phyloP scores from a whole-genome alignment of 2,329 filamentous ascomycete species.

The Penicillium sp. region DNA sequence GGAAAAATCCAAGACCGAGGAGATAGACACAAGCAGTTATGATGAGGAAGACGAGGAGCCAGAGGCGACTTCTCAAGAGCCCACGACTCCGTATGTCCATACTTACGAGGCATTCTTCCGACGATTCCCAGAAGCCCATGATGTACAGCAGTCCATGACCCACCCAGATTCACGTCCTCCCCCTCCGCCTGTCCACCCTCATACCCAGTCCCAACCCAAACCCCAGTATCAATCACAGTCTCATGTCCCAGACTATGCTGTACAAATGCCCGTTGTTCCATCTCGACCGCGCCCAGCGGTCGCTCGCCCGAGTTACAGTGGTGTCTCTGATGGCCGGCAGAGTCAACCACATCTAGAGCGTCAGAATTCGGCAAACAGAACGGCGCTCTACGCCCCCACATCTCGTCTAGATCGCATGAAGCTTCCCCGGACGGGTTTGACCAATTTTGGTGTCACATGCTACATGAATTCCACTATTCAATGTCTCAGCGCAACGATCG shows the following conservation, averaged over 20 bases:
- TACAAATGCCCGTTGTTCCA: constrained; percentile 58
- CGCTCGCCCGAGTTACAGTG: constrained; percentile 75
- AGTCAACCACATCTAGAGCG: constrained; percentile 46
- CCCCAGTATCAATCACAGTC: background rate
- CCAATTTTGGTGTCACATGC: constrained; percentile 81
- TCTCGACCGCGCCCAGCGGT: constrained; percentile 68
- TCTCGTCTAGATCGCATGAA: constrained; percentile 47
- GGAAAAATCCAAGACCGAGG: constrained; percentile 70
- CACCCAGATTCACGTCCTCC: constrained; percentile 37
- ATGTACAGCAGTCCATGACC: constrained; percentile 60
- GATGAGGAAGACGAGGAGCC: constrained; percentile 44
- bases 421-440: constrained; percentile 70
- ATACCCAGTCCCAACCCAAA: background rate
- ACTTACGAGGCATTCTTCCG: constrained; percentile 82
- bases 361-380: constrained; percentile 48
- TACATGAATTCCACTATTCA: constrained; percentile 94
- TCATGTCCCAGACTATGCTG: constrained; percentile 33
- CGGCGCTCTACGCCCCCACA: constrained; percentile 45
- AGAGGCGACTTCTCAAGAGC: constrained; percentile 49
- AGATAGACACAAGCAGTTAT: constrained; percentile 50
- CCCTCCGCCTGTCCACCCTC: constrained; percentile 23
- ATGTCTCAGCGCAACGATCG: constrained; percentile 71
- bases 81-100: constrained; percentile 59
- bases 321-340: constrained; percentile 65
- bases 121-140: constrained; percentile 71